phyloP scores from a whole-genome alignment of 1,284 basidiomycete genomes.

The Tilletiopsis washingtonensis region DNA sequence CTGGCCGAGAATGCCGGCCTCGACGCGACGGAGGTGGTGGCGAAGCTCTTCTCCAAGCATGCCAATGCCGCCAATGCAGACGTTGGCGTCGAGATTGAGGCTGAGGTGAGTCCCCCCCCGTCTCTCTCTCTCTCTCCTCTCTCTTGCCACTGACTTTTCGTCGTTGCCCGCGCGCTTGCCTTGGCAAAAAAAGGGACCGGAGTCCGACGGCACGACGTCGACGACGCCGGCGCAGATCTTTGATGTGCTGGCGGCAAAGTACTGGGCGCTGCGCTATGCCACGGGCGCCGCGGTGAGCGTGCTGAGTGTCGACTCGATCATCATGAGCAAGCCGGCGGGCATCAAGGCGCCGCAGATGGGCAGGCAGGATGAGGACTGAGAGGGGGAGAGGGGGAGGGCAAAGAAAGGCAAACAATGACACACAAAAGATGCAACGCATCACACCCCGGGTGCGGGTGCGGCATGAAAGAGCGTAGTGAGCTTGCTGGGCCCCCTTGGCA shows the following conservation, averaged over 20 bases:
- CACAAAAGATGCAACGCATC: too few species aligned
- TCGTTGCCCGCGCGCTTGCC: too few species aligned
- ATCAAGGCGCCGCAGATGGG: too few species aligned
- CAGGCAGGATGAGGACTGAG: too few species aligned
- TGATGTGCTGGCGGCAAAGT: slow-evolving; percentile 78
- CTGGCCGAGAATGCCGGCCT: slow-evolving; percentile 94
- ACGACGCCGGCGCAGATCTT: slow-evolving; percentile 29
- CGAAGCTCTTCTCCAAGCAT: slow-evolving; percentile 81
- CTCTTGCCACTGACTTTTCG: too few species aligned
- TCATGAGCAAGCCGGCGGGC: slow-evolving; percentile 58
- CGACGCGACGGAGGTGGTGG: slow-evolving; percentile 85
- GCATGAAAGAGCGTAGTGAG: too few species aligned
- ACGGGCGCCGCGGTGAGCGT: slow-evolving; percentile 92
- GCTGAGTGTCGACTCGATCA: slow-evolving; percentile 91
- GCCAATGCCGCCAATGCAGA: slow-evolving; percentile 54
- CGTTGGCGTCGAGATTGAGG: slow-evolving; percentile 81
- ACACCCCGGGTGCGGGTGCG: too few species aligned
- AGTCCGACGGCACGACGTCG: slow-evolving; percentile 28
- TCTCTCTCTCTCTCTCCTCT: too few species aligned
- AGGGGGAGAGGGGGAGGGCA: too few species aligned
- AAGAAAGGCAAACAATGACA: too few species aligned
- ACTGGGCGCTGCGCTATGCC: slow-evolving; percentile 78
- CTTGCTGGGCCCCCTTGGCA: too few species aligned
- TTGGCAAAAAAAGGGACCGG: too few species aligned
- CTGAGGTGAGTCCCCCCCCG: not conserved